Evolutionary conservation across 805 yeast genomes (phyloP), one percentile per base, ranked within the genome.

Genomic region (Debaryomyces hansenii): DNA sequence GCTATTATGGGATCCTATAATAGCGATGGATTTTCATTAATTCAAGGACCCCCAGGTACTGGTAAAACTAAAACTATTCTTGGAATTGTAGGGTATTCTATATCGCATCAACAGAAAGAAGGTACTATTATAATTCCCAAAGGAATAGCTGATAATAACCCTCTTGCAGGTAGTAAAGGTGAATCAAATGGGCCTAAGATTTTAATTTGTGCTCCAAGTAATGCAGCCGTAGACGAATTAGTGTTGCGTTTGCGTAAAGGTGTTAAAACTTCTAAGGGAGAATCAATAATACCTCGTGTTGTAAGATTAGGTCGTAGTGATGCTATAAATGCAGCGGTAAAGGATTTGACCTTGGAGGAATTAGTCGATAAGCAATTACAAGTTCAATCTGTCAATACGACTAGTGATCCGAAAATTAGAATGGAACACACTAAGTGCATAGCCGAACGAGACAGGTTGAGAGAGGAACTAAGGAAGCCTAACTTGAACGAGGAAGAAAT

Each of bases 11-110:
- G 90, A 1, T 79, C 96, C 0, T 80, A 83, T 27, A 63, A 73
- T 20, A 72, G 78, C 7, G 73, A 74, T 1, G 99, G 99, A 0
- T 90, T 94, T 60, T 84, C 95, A 0, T 73, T 94, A 44, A 91
- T 94, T 63, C 99, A 94, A 68, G 99, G 97, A 47, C 99, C 99
- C 0, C 99, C 99, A 0, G 99, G 99, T 66, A 92, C 98, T 0
- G 99, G 99, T 72, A 94, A 94, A 64, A 95, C 99, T 1, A 95
- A 92, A 62, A 94, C 99, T 0, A 94, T 95, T 67, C 64, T 94
- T 38, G 97, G 97, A 20, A 84, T 92, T 41, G 80, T 92, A 28
- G 97, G 97, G 0, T 82, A 90, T 45, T 81, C 83, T 49, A 63
- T 87, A 37, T 77, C 88, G 0, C 58, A 53, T 14, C 51, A 49